Conservation (phyloP, 257 asterid species). For the Apocynum venetum region DNA sequence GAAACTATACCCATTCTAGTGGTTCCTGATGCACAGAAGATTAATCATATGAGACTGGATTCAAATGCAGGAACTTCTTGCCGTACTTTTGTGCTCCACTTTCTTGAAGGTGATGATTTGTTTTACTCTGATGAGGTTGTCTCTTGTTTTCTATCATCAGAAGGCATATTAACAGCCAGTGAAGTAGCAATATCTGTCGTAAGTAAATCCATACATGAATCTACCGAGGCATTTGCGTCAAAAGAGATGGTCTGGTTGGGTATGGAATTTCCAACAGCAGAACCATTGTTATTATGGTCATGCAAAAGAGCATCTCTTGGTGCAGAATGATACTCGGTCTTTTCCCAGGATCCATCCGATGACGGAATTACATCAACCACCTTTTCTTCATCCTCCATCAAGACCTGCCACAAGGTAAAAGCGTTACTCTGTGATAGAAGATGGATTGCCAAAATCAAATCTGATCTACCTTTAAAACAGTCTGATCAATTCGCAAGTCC, state of each 20-base stretch:
- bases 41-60: no score
- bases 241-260: neutral
- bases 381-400: conserved; percentile 11
- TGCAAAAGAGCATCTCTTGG: neutral
- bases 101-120: neutral
- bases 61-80: neutral
- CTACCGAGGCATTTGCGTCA: neutral
- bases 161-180: neutral
- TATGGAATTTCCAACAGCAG: neutral
- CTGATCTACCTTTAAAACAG: conserved; percentile 4
- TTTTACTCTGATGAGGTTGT: neutral
- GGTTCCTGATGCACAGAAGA: no score
- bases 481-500: conserved; percentile 7
- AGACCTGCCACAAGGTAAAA: conserved; percentile 8
- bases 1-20: no score
- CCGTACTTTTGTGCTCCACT: neutral
- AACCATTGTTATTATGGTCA: neutral
- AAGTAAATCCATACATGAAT: neutral
- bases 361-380: conserved; percentile 13
- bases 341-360: conserved; percentile 15
- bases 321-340: neutral
- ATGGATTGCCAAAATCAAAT: neutral
- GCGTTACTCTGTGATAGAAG: neutral
- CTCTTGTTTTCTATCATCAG: neutral
- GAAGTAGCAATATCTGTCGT: neutral